Base-by-base conservation (phyloP, 139 green algal genomes). In the Tetraselmis striata region DNA sequence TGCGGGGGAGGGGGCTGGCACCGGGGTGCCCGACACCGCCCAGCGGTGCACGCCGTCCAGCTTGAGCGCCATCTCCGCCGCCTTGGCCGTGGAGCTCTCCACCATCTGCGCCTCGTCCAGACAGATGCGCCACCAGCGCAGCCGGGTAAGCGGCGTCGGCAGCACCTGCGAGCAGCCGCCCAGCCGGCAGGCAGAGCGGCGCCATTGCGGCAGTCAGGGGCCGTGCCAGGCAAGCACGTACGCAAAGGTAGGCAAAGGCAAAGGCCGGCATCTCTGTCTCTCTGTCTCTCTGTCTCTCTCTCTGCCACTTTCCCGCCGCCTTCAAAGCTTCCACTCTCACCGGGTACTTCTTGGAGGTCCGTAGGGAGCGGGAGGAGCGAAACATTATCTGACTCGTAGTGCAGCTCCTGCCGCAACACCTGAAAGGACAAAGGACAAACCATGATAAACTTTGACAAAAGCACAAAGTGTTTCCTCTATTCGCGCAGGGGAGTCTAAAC, bases 41-140 rank as follows among this genome's bases (percentile, higher is more conserved):
- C 90, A 94, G 2, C 87, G 76, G 81, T 92, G 83, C n/a, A 79
- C 77, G 0, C 86, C 81, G 0, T 78, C 23, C 76, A 96, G 83
- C 79, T 89, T 86, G 26, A 86, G 79, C 5, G 94, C 94, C 93
- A 98, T 96, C 78, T 92, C 84, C 2, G 94, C 87, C 0, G 94
- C 95, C 76, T 93, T 91, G 31, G 90, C 86, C 0, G 92, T 93
- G 76, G 75, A 79, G 83, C 85, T 88, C 84, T 95, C 92, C 79
- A 99, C 94, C 90, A 96, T 93, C 85, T 99, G 95, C 0, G 95
- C 95, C 84, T 98, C 96, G 80, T 99, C 96, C 77, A 98, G 85
- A 67, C 93, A 93, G 29, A 99, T 90, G 0, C 96, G 90, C 93
- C 94, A 98, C 91, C 94, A 99, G 1, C 32, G 74, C 77, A 98